These are phyloP conservation scores for Nasturtium officinale DNA, from an alignment of 345 rosid genomes.

Conservation along the genomic window DNA sequence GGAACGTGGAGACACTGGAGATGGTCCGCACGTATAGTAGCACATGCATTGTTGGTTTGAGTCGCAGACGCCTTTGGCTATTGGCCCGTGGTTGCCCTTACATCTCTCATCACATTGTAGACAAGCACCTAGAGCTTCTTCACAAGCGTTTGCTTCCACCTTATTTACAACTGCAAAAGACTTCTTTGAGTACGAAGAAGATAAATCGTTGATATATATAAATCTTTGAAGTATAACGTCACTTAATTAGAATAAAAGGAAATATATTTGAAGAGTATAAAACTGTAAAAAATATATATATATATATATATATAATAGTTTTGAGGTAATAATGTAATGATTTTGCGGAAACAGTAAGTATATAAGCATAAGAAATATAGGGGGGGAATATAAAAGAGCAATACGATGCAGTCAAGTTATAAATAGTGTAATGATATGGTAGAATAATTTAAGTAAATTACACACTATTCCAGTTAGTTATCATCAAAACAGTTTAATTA, in stretches of 20 bases:
- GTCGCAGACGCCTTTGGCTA: not conserved
- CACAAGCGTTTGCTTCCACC: not conserved
- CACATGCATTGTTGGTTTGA: not conserved
- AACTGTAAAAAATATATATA: too few relatives aligned
- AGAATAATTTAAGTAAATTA: not conserved
- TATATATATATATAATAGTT: too few relatives aligned
- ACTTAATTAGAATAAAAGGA: too few relatives aligned
- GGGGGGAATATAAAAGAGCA: not conserved
- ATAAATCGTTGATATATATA: too few relatives aligned
- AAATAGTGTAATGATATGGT: not conserved
- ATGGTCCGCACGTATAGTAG: not conserved
- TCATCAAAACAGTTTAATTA: not conserved
- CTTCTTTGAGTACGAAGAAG: not conserved
- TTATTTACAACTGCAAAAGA: not conserved
- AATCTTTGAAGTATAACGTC: too few relatives aligned
- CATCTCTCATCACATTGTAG: conserved; percentile 24
- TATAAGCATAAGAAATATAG: not conserved
- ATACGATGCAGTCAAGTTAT: not conserved
- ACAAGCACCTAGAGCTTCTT: conserved; percentile 2
- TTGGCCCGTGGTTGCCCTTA: conserved; percentile 18
- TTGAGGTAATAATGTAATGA: too few relatives aligned
- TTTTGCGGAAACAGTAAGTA: too few relatives aligned
- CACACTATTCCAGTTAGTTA: too few relatives aligned
- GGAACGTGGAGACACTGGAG: not conserved
- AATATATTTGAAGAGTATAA: too few relatives aligned